These are phyloP conservation scores for Termitomyces sp. DNA, from an alignment of 768 basidiomycete species.

Conservation along the genomic window DNA sequence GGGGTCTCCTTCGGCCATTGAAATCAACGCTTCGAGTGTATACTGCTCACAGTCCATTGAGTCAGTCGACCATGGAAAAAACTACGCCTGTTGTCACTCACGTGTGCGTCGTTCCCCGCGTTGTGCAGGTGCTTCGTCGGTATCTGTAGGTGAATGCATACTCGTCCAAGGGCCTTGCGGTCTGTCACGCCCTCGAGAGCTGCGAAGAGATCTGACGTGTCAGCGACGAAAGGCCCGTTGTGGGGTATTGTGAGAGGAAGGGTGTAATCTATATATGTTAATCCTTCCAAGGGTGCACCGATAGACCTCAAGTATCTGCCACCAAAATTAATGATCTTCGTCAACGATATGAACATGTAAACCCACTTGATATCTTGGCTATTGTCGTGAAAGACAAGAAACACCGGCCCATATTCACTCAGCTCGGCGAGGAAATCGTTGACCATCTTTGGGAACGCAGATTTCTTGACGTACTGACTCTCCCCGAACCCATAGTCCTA, in stretches of 20 bases:
- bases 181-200: constrained; percentile 69
- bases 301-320: constrained; percentile 57
- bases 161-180: constrained; percentile 54
- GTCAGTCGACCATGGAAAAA: constrained; percentile 1
- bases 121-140: constrained; percentile 64
- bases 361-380: constrained; percentile 73
- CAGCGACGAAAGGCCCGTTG: constrained; percentile 61
- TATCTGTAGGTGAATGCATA: constrained; percentile 64
- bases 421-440: constrained; percentile 41
- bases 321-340: neutral
- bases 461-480: constrained; percentile 52
- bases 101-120: constrained; percentile 85
- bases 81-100: constrained; percentile 33
- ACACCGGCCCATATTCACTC: constrained; percentile 54
- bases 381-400: constrained; percentile 80
- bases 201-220: constrained; percentile 73
- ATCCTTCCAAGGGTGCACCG: constrained; percentile 49
- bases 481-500: constrained; percentile 70
- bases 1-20: constrained; percentile 74
- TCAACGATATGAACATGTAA: neutral
- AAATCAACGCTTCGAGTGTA: constrained; percentile 61
- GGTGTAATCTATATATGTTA: constrained; percentile 37
- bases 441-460: constrained; percentile 52
- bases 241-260: constrained; percentile 57
- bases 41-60: constrained; percentile 43